Evolutionary conservation across 2,329 filamentous ascomycete genomes (phyloP), one percentile per base, ranked within the genome.

Genomic region (Cytospora chrysosperma): DNA sequence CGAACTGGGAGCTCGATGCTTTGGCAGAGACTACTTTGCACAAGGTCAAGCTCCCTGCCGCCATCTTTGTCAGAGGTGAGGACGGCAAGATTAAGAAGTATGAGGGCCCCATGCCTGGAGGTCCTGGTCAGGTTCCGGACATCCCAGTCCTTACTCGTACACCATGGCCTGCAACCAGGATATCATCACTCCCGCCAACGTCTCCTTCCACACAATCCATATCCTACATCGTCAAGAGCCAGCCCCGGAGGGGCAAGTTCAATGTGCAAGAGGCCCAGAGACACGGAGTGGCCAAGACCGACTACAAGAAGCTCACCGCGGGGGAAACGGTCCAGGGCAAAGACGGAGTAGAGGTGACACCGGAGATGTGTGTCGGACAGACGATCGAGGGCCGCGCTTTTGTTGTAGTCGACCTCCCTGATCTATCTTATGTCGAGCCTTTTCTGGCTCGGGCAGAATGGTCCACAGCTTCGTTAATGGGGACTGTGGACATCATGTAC

Each of bases 211-310:
- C 80, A 30, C 86, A 88, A 54, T 88, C 92, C 7, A 79, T 97
- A 69, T 96, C 90, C 63, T 99, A 99, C 75, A 88, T 99, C 63
- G 83, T 96, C 72, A 91, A 92, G 69, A 87, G 86, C 60, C 86
- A 92, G 67, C 81, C 88, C 43, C 83, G 89, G 60, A 86, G 95
- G 60, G 95, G 95, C 59, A 94, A 89, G 70, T 97, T 99, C 71
- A 82, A 91, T 65, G 78, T 85, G 0, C 73, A 82, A 55, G 85
- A 81, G 63, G 94, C 93, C 0, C 81, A 78, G 65, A 80, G 78
- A 30, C 77, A 93, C 2, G 88, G 88, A 1, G 84, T 98, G 0
- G 76, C 77, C 24, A 82, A 79, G 59, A 73, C 68, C 0, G 78
- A 88, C 56, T 96, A 83, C 74, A 80, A 80, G 40, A 70, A 74